Evolutionary conservation across 306 rosid species (phyloP), one percentile per base, ranked within the genome.

Genomic region (Trifolium fragiferum): DNA sequence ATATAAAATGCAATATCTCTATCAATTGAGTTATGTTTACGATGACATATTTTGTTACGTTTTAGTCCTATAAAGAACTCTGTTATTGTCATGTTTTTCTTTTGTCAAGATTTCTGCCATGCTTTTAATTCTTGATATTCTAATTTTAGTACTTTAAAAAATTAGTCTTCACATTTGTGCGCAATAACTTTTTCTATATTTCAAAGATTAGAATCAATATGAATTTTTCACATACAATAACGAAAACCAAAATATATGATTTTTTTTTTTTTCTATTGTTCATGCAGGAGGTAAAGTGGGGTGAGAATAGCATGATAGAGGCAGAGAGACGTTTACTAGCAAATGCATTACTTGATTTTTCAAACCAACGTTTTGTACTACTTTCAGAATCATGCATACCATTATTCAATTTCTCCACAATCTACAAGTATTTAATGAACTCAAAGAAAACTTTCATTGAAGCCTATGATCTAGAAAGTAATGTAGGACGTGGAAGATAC

Each of bases 321-420:
- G 97, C 92, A 10, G 96, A 92, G 66, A 79, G 90, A 3, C 88
- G 96, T 2, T 70, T 94, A 6, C 32, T 94, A 23, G 97, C 86
- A 16, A 94, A 90, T 65, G 97, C 96, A 5, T 41, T 94, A 3
- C 85, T 88, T 2, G 96, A 92, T 57, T 33, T 82, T 49, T 76
- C 90, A 0, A 94, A 92, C 82, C 83, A 90, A 74, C 88, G 93
- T 35, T 94, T 94, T 54, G 83, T 92, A 15, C 85, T 90, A 0
- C 91, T 94, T 66, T 94, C 99, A 8, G 98, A 94, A 19, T 68
- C 98, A 32, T 94, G 98, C 90, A 94, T 94, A 23, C 98, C 98
- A 44, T 33, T 94, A 1, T 88, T 86, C 74, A 94, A 94, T 43
- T 94, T 94, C 85, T 50, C 87, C 8, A 88, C 90, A 1, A 54